Evolutionary conservation across 2,329 filamentous ascomycete species (phyloP).

Genomic region (Hypomyces rosellus): DNA sequence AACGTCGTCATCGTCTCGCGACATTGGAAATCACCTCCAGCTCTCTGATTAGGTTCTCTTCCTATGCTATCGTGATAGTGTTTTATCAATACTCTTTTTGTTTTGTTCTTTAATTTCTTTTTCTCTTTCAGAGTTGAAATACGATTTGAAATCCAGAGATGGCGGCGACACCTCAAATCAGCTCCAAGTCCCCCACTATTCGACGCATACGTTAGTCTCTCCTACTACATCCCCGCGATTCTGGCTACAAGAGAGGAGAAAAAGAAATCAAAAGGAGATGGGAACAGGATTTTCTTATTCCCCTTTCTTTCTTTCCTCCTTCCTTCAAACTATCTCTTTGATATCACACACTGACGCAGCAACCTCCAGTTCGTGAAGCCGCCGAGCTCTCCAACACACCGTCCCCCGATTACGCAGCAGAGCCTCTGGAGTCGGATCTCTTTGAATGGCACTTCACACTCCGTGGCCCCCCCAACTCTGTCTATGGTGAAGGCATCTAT

Average conservation of each 20-base stretch:
- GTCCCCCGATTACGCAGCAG: constrained; percentile 77
- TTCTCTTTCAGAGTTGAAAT: constrained; percentile 1
- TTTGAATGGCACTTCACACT: constrained; percentile 99
- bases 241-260: not conserved
- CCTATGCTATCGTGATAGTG: not conserved
- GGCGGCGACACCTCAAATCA: constrained; percentile 43
- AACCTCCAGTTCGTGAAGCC: constrained; percentile 71
- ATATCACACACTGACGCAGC: not conserved
- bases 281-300: not conserved
- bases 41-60: not conserved
- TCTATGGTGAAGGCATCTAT: constrained; percentile 78
- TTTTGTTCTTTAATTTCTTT: not conserved
- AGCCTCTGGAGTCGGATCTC: constrained; percentile 80
- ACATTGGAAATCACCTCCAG: not conserved
- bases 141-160: constrained; percentile 31
- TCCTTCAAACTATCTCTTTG: not conserved
- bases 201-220: constrained; percentile 67
- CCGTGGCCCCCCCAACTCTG: constrained; percentile 75
- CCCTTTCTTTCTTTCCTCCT: not conserved
- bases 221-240: not conserved
- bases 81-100: not conserved
- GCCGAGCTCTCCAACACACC: constrained; percentile 75
- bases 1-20: no score
- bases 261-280: no score
- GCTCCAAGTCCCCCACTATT: constrained; percentile 75